phyloP scores from a whole-genome alignment of 2,329 filamentous ascomycete species.

The Cytospora leucostoma region DNA sequence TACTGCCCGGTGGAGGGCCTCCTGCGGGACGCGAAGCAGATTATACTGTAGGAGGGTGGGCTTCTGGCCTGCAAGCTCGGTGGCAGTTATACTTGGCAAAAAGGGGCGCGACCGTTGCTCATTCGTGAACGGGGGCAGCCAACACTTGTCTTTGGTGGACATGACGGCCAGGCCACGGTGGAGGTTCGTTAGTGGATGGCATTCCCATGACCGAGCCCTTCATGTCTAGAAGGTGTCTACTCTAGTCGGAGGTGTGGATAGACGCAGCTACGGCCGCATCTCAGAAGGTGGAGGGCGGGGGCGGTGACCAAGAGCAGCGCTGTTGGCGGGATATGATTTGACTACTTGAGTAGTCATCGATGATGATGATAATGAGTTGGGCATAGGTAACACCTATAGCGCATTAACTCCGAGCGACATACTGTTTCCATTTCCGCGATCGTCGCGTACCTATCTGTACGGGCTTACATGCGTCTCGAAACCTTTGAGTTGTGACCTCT shows the following conservation, averaged over 20 bases:
- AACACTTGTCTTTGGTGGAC: neutral
- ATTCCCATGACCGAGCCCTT: too few relatives aligned
- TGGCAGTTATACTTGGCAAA: neutral
- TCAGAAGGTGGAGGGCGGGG: neutral
- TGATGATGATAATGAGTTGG: neutral
- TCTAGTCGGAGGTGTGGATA: neutral
- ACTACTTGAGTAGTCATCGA: neutral
- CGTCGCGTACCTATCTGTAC: neutral
- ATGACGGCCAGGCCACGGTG: too few relatives aligned
- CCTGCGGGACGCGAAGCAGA: slow-evolving; percentile 72
- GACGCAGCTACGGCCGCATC: neutral
- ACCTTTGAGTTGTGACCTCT: too few relatives aligned
- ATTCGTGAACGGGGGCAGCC: neutral
- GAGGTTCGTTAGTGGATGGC: too few relatives aligned
- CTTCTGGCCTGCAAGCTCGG: neutral
- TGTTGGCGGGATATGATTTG: neutral
- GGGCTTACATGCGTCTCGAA: too few relatives aligned
- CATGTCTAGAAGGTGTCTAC: too few relatives aligned
- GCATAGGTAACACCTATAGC: neutral
- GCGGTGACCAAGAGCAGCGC: neutral
- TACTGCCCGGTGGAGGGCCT: slow-evolving; percentile 89
- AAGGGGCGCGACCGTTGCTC: neutral
- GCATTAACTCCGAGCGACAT: neutral
- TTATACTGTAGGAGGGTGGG: slow-evolving; percentile 56
- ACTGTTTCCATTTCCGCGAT: neutral